Base-by-base conservation (phyloP, 805 yeast species). In the Candida qinlingensis region DNA sequence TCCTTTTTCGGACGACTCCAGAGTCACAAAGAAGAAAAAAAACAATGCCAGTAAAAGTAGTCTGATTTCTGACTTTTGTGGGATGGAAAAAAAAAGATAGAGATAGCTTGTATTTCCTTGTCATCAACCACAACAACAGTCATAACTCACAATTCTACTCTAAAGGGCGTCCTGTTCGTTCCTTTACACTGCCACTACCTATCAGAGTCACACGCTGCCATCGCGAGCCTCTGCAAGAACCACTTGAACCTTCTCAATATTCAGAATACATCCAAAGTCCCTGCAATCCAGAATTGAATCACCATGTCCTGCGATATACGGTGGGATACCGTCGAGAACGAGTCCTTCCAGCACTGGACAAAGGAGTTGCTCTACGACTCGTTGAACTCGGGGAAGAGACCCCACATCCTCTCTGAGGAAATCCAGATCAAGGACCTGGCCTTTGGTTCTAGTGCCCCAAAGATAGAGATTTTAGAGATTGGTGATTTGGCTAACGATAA, bases 401-500 rank as follows among this genome's bases (percentile, higher is more conserved):
- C 92, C 9, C 79, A 77, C 44, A 81, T 87, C 6, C 69, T 87
- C 13, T 87, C 87, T 28, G 84, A 87, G 19, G 77, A 76, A 42
- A 86, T 87, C 52, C 69, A 70, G 37, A 87, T 87, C 43, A 75
- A 79, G 48, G 88, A 85, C 53, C 72, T 87, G 37, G 75, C 82
- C 57, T 83, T 87, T 68, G 96, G 96, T 8, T 74, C 81, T 42
- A 73, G 77, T 29, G 81, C 94, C 1, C 96, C 96, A 1, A 71
- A 74, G 47, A 79, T 87, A 52, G 96, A 87, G 64, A 83, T 87
- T 36, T 69, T 87, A 50, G 96, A 87, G 59, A 83, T 87, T 54
- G 96, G 96, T 5, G 96, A 87, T 61, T 66, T 87, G 34, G 94
- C 82, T 6, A 72, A 71, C 29, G 94, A 87, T 65, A 68, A 87